These are phyloP conservation scores for Lindgomyces ingoldianus DNA, from an alignment of 495 filamentous ascomycete species.

Conservation along the genomic window DNA sequence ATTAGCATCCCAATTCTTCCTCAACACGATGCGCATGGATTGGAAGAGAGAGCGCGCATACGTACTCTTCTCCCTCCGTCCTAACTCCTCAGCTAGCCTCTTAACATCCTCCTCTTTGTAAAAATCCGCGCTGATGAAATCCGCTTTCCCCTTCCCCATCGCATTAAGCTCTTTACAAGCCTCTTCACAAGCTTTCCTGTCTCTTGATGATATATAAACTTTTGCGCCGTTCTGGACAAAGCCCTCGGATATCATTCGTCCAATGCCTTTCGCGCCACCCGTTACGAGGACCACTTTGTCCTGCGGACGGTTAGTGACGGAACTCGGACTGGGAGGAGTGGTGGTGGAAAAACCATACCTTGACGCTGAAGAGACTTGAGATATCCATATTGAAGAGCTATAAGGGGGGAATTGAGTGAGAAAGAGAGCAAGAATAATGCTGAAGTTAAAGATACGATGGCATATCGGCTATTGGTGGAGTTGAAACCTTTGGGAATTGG, in stretches of 20 bases:
- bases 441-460: too few species aligned
- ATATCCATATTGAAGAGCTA: conserved; percentile 35
- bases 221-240: conserved; percentile 42
- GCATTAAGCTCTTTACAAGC: conserved; percentile 63
- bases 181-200: conserved; percentile 60
- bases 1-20: neutral
- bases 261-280: conserved; percentile 44
- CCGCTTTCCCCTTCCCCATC: conserved; percentile 61
- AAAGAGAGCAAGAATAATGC: conserved; percentile 2
- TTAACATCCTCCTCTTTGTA: conserved; percentile 73
- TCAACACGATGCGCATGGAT: too few species aligned
- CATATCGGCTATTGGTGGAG: neutral
- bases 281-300: conserved; percentile 44
- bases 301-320: conserved; percentile 18
- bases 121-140: conserved; percentile 70
- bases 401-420: neutral
- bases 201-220: conserved; percentile 80
- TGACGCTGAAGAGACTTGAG: conserved; percentile 38
- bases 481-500: conserved; percentile 15
- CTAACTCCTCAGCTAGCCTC: conserved; percentile 63
- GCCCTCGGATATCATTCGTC: conserved; percentile 44
- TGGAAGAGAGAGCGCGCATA: neutral
- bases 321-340: neutral
- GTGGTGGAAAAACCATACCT: conserved; percentile 18
- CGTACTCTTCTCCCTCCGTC: conserved; percentile 61